These are phyloP conservation scores for Arthrobotrys sphaeroides DNA, from an alignment of 2,329 filamentous ascomycete genomes.

Conservation along the genomic window DNA sequence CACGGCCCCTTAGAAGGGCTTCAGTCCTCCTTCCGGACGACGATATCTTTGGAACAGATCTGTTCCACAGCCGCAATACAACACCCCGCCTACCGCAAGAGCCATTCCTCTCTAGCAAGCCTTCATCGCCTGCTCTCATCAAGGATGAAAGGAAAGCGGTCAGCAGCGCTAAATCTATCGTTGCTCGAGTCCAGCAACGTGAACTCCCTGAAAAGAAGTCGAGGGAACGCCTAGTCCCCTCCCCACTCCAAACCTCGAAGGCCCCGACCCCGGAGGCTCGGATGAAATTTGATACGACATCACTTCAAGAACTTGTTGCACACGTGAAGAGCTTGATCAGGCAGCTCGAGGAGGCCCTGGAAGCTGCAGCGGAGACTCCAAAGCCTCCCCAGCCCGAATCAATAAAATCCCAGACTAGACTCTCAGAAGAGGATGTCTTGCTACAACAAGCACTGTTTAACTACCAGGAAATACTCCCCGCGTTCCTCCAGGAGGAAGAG, in stretches of 20 bases:
- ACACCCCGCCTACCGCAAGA: slow-evolving; percentile 49
- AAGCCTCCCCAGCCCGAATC: neutral
- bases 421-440: slow-evolving; percentile 37
- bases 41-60: slow-evolving; percentile 57
- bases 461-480: slow-evolving; percentile 50
- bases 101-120: slow-evolving; percentile 47
- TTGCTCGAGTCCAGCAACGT: slow-evolving; percentile 49
- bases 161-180: slow-evolving; percentile 44
- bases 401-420: neutral
- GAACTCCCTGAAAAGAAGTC: slow-evolving; percentile 44
- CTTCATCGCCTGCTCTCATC: slow-evolving; percentile 48
- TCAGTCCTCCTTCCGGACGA: slow-evolving; percentile 57
- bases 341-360: slow-evolving; percentile 54
- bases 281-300: slow-evolving; percentile 57
- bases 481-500: slow-evolving; percentile 41
- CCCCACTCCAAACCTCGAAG: slow-evolving; percentile 46
- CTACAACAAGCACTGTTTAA: slow-evolving; percentile 43
- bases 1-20: slow-evolving; percentile 41
- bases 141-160: slow-evolving; percentile 53
- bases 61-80: slow-evolving; percentile 49
- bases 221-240: slow-evolving; percentile 43
- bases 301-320: slow-evolving; percentile 57
- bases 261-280: slow-evolving; percentile 42
- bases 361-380: slow-evolving; percentile 24
- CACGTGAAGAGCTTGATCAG: slow-evolving; percentile 56